A percentile compares a stretch with the other conserved stretches of the same genome.
Conservation (phyloP, 1,284 basidiomycete genomes). For the Apiotrichum porosum region DNA sequence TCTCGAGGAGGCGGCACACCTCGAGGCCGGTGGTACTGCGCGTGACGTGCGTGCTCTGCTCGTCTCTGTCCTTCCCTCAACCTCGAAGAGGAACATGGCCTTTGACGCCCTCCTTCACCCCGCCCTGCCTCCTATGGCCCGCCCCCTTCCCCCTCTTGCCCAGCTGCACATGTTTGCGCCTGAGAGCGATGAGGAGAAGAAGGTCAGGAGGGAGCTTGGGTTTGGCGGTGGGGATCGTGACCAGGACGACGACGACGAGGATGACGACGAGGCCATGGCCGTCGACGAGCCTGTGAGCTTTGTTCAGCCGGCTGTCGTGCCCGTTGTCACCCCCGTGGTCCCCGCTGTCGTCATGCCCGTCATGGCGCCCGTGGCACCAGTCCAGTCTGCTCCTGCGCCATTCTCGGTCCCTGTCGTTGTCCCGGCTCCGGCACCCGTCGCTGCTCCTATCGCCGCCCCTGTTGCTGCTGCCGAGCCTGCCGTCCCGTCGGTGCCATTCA, state of each 20-base stretch:
- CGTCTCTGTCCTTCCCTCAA: constrained; percentile 9
- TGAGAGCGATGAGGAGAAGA: constrained; percentile 37
- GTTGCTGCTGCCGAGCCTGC: background rate
- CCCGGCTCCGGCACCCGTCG: background rate
- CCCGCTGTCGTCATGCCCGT: background rate
- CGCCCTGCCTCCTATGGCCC: constrained; percentile 29
- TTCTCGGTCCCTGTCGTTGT: background rate
- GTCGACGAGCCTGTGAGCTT: constrained; percentile 2
- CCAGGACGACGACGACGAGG: constrained; percentile 14
- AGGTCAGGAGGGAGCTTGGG: constrained; percentile 29
- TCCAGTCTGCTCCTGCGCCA: no score
- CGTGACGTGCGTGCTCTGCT: constrained; percentile 13
- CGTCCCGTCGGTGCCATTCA: constrained; percentile 15
- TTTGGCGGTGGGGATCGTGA: constrained; percentile 11
- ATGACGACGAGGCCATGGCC: constrained; percentile 10
- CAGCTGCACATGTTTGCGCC: constrained; percentile 35
- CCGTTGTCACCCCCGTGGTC: background rate
- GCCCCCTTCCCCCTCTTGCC: constrained; percentile 31
- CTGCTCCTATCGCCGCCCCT: background rate
- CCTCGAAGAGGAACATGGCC: background rate
- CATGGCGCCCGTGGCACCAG: background rate
- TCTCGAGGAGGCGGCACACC: constrained; percentile 11
- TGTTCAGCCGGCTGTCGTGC: background rate
- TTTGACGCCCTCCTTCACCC: constrained; percentile 34
- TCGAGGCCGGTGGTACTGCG: constrained; percentile 9